Base-by-base conservation (phyloP, 2,329 filamentous ascomycete genomes). In the Paraphaeosphaeria minitans region DNA sequence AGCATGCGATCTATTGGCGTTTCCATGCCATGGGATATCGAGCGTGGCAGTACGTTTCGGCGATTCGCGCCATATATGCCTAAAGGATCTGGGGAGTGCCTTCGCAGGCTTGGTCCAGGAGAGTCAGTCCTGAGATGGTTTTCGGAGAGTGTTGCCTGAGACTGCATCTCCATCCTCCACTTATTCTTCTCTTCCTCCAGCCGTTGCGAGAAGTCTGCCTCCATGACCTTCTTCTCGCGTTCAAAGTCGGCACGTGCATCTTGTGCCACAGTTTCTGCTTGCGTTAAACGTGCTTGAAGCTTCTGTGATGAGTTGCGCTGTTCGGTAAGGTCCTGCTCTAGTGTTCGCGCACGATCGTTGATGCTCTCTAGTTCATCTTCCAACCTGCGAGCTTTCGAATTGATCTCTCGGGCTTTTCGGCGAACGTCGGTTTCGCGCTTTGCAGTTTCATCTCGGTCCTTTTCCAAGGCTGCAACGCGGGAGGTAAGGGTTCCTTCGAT, bases 401-500 rank as follows among this genome's bases (percentile, higher is more conserved):
- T 90, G 85, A 89, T 83, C 77, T 99, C 95, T 61, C 95, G 86
- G 55, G 93, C 90, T 78, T 96, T 98, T 74, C 90, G 92, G 65
- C 95, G 85, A 78, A 96, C 86, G 41, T 98, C 95, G 5, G 87
- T 89, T 78, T 99, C 95, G 58, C 92, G 88, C 66, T 88, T 88
- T 51, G 87, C 83, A 9, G 91, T 86, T 70, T 99, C 95, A 71
- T 98, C 93, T 56, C 92, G 87, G 75, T 99, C 96, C 73, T 90
- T 95, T 75, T 99, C 95, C 10, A 98, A 81, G 51, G 82, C 89
- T 4, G 88, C 84, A 12, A 95, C 84, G 57, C 93, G 87, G 22
- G 91, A 87, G 52, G 94, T 85, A 33, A 99, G 79, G 2, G 91
- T 96, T 10, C 90, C 87, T 76, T 99, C 94, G 61, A 99, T 96